phyloP scores from a whole-genome alignment of 31 red algal species.

The Porphyra umbilicalis region DNA sequence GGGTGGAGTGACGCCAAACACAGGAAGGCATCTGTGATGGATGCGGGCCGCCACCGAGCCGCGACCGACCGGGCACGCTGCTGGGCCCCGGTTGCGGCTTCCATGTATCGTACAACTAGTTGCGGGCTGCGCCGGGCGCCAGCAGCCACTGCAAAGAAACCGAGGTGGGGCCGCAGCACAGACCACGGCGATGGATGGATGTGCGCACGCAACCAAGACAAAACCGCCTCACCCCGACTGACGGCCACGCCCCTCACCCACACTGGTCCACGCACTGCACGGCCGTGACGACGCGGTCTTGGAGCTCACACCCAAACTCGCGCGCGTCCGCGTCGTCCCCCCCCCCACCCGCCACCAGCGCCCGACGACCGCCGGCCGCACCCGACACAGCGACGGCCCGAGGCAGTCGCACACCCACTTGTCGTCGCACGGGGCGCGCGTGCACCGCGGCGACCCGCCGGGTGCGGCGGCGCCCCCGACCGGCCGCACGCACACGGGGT shows the following conservation, averaged over 20 bases:
- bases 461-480: not conserved
- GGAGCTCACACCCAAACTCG: not conserved
- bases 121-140: too few species aligned
- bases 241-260: not conserved
- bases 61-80: too few species aligned
- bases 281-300: not conserved
- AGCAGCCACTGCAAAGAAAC: too few species aligned
- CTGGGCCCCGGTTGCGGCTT: not conserved
- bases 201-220: too few species aligned
- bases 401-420: not conserved
- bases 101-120: not conserved
- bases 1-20: too few species aligned
- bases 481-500: not conserved
- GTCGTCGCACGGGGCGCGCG: not conserved
- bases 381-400: not conserved
- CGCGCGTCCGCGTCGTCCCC: not conserved
- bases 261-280: not conserved
- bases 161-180: too few species aligned
- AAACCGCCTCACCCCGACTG: too few species aligned
- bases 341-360: not conserved
- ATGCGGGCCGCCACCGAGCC: too few species aligned
- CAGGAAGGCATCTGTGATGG: too few species aligned
- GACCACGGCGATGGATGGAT: too few species aligned
- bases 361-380: not conserved
- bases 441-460: not conserved